Evolutionary conservation across 1,139 yeast genomes (phyloP), one percentile per base, ranked within the genome.

Genomic region (Blastobotrys apis): DNA sequence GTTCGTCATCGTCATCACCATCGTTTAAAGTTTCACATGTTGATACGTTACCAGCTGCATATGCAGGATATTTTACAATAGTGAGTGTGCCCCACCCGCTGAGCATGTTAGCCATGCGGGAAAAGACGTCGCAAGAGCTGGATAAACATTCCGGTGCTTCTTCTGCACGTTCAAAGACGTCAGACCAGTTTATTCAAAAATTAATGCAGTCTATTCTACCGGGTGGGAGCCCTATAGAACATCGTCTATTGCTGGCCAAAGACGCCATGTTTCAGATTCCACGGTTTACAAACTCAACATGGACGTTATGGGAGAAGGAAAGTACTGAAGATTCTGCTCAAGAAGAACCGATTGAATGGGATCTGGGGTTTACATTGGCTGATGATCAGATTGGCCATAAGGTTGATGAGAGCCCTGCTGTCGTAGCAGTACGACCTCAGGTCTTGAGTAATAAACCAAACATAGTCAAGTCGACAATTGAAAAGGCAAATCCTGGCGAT

Each of bases 71-170:
- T 13, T 54, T 51, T 37, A 42, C 58, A 4, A 43, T 55, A 12
- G 51, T 51, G 21, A 50, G 48, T 2, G 42, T 53, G 13, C 54
- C 80, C 30, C 97, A 87, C 67, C 84, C 96, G 69, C 65, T 84
- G 48, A 79, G 94, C 0, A 95, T 87, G 25, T 68, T 86, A 35
- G 77, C 87, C 3, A 72, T 40, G 39, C 17, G 45, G 6, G 48
- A 33, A 4, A 12, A 33, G 3, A 23, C 6, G 10, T 23, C 26
- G 26, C 10, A 6, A 10, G 6, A 6, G 26, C 26, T 10, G 10
- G 10, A 10, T 6, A 10, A 23, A 6, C 26, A 6, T 23, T 23
- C 26, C 10, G 10, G 6, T 6, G 26, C 26, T 23, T 6, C 6
- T 6, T 6, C 6, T 10, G 6, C 26, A 6, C 8, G n/a, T 12